Base-by-base conservation (phyloP, 345 rosid genomes). In the Capsella bursapastoris region DNA sequence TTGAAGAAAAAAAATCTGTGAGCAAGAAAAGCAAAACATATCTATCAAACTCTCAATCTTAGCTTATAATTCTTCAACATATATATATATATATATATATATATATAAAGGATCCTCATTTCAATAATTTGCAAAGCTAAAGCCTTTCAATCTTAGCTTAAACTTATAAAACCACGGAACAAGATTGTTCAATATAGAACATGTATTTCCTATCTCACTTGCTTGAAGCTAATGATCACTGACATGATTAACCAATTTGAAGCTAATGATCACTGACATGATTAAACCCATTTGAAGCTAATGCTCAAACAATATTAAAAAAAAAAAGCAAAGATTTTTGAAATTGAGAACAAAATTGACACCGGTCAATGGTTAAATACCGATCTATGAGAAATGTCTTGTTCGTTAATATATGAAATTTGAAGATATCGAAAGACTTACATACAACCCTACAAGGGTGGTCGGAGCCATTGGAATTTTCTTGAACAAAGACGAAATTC, bases 1-100 rank as follows among this genome's bases (percentile, higher is more conserved):
- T n/a, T 45, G 32, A 65, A 27, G 47, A 56, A 56, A 47, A 32
- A 58, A 43, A 70, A 70, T 56, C 75, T 75, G 68, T 18, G 29
- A 66, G 13, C 41, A 66, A 37, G 45, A 29, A 41, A 27, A 31
- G 18, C 41, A 41, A 22, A 63, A 72, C 55, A 52, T 27, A 61
- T 29, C 14, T 12, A 28, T 44, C 22, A 10, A 28, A 8, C 58
- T 47, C 49, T 35, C 5, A 49, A 25, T 8, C 43, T 34, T 8
- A 34, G 37, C 28, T 58, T 48, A 34, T 45, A 45, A 18, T 34
- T 34, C 32, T 40, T 60, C 18, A 57, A 56, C 22, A 15, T 15
- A 5, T 5, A 44, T 0, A 6, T 3, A 47, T 3, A 5, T 2
- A 8, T 34, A 57, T 5, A 34, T 15, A 57, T 4, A 32, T 11